A percentile compares a stretch with the other conserved stretches of the same genome.
These are phyloP conservation scores for Linum tenue DNA, from an alignment of 345 rosid genomes.

Conservation along the genomic window DNA sequence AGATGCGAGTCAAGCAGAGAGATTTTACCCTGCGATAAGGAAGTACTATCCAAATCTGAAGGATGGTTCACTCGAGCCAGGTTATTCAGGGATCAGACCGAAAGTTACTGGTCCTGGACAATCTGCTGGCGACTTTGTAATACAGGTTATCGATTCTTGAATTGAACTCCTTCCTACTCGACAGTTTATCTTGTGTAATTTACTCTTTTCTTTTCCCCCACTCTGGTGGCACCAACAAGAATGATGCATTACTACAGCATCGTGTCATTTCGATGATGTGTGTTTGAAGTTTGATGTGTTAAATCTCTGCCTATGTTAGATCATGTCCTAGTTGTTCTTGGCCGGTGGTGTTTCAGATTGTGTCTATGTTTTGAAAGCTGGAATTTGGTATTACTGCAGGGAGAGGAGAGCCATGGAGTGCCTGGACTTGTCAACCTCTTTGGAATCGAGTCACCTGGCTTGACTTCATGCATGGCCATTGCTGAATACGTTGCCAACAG, in stretches of 20 bases:
- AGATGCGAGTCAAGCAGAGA: slow-evolving; percentile 35
- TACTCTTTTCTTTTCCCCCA: not conserved
- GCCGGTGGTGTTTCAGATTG: not conserved
- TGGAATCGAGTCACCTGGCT: slow-evolving; percentile 93
- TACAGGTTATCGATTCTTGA: slow-evolving; percentile 43
- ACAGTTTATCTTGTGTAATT: not conserved
- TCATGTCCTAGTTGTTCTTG: not conserved
- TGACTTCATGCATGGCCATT: slow-evolving; percentile 87
- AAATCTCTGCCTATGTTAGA: not conserved
- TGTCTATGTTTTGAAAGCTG: not conserved
- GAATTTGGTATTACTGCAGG: slow-evolving; percentile 34
- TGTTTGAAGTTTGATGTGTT: not conserved
- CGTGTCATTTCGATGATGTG: not conserved
- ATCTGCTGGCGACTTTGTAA: slow-evolving; percentile 57
- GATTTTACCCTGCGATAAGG: slow-evolving; percentile 65
- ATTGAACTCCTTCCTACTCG: not conserved
- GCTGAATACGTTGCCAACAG: slow-evolving; percentile 64
- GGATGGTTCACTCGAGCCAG: slow-evolving; percentile 63
- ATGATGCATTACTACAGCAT: no score
- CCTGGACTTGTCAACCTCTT: slow-evolving; percentile 82
- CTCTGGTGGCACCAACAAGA: no score
- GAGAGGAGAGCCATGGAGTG: slow-evolving; percentile 66
- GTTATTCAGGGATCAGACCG: slow-evolving; percentile 82
- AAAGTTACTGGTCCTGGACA: slow-evolving; percentile 73
- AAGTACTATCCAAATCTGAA: slow-evolving; percentile 70